Base-by-base conservation (phyloP, 1,284 basidiomycete genomes). In the Ceratobasidium sp. region DNA sequence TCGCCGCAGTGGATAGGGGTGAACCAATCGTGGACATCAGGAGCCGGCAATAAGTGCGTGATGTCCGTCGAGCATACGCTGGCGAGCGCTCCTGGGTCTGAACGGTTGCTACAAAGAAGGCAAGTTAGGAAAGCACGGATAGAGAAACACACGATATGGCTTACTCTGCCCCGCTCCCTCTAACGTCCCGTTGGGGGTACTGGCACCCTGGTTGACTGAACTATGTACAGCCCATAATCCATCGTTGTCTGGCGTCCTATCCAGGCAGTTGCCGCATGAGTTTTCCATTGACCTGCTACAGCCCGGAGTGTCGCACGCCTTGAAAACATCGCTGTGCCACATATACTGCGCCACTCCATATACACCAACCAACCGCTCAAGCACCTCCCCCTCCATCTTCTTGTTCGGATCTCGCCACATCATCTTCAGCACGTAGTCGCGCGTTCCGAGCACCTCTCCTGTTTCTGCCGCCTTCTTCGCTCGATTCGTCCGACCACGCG, bases 341-440 rank as follows among this genome's bases (percentile, higher is more conserved):
- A 63, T 26, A 49, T 73, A 20, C 26, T 73, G 71, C n/a, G 39
- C 26, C 12, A 73, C 20, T 3, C 58, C 71, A 73, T 33, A 73
- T 12, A 63, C 20, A 12, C 71, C 71, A 13, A 26, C 15, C 10
- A 73, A 15, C 4, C 33, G 40, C 58, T 73, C 20, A 23, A 73
- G 7, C 42, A 73, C 71, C 2, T 73, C 44, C 10, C 71, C 71
- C 26, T 73, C 71, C 44, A 44, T 26, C 23, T 23, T 13, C 33
- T 28, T 33, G 3, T 39, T 28, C 18, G 71, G 58, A 28, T 73
- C 71, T 3, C 71, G 71, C 71, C 71, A 73, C 33, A 73, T 73
- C 20, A 64, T 10, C 58, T 73, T 73, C 3, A 73, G 71, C 28
- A 63, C 60, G 46, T 73, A 73, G 15, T 63, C 58, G n/a, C 28